phyloP scores from a whole-genome alignment of 1,284 basidiomycete species.

The Pisolithus thermaeus region DNA sequence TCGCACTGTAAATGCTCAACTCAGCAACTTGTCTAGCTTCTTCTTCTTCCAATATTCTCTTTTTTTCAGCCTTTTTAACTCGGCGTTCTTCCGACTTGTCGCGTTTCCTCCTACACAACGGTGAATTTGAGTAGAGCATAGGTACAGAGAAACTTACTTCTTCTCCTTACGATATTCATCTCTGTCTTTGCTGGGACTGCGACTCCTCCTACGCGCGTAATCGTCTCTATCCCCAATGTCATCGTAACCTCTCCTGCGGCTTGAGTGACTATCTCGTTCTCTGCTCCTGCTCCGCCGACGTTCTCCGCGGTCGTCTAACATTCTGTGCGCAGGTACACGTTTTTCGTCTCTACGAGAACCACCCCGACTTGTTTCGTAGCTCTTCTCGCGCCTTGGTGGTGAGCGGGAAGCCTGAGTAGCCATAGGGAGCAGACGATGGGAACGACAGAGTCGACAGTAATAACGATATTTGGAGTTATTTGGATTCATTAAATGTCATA shows the following conservation, averaged over 20 bases:
- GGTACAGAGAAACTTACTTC: constrained; percentile 43
- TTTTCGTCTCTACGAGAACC: constrained; percentile 25
- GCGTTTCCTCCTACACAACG: constrained; percentile 58
- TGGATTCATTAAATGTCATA: neutral
- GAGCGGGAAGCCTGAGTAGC: constrained; percentile 38
- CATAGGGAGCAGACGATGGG: constrained; percentile 20
- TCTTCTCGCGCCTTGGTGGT: constrained; percentile 37
- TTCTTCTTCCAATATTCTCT: constrained; percentile 77
- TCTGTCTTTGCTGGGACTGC: constrained; percentile 35
- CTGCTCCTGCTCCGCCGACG: constrained; percentile 39
- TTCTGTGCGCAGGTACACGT: constrained; percentile 28
- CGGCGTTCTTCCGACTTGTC: constrained; percentile 74
- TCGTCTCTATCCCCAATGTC: constrained; percentile 33
- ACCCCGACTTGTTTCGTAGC: constrained; percentile 25
- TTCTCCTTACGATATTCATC: constrained; percentile 47
- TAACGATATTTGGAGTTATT: neutral
- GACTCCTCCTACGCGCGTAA: constrained; percentile 38
- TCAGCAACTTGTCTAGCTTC: constrained; percentile 84
- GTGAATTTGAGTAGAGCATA: constrained; percentile 7
- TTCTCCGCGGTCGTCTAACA: constrained; percentile 30
- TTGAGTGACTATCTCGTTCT: constrained; percentile 32
- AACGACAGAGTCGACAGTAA: neutral
- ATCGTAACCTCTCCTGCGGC: constrained; percentile 41
- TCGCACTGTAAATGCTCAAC: constrained; percentile 88
- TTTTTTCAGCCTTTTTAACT: constrained; percentile 78